Percentiles rank a stretch among this genome's conserved stretches.
phyloP scores from a whole-genome alignment of 306 rosid genomes.

The Inga laurina region DNA sequence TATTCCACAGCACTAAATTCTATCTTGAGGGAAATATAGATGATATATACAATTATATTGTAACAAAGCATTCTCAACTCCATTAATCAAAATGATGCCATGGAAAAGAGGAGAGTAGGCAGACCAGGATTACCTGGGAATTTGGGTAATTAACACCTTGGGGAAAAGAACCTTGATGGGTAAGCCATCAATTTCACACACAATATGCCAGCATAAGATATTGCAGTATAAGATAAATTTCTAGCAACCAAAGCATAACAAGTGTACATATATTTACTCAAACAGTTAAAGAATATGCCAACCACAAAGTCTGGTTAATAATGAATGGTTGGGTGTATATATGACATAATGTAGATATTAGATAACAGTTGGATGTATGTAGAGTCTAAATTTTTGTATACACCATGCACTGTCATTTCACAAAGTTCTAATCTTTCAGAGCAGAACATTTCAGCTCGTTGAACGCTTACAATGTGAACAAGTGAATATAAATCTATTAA shows the following conservation, averaged over 20 bases:
- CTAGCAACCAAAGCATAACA: too few relatives aligned
- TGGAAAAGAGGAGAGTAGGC: neutral
- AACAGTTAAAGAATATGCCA: too few relatives aligned
- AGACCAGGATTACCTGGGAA: constrained; percentile 57
- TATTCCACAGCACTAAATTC: neutral
- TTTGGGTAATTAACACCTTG: constrained; percentile 37
- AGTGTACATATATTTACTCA: too few relatives aligned
- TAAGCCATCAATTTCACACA: too few relatives aligned
- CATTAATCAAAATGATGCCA: constrained; percentile 17
- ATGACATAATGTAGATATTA: too few relatives aligned
- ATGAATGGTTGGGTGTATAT: neutral
- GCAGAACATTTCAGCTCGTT: neutral
- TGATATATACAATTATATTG: neutral
- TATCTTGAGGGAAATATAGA: neutral
- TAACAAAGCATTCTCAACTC: neutral
- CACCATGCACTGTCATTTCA: neutral
- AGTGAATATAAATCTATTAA: neutral
- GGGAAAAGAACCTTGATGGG: too few relatives aligned
- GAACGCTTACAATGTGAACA: neutral
- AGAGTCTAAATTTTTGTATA: neutral
- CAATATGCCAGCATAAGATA: too few relatives aligned
- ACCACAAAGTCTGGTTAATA: neutral
- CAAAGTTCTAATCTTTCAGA: neutral
- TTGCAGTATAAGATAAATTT: too few relatives aligned
- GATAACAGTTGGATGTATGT: neutral